These are phyloP conservation scores for Lasiodiplodia gonubiensis DNA, from an alignment of 2,329 filamentous ascomycete genomes.

Conservation along the genomic window DNA sequence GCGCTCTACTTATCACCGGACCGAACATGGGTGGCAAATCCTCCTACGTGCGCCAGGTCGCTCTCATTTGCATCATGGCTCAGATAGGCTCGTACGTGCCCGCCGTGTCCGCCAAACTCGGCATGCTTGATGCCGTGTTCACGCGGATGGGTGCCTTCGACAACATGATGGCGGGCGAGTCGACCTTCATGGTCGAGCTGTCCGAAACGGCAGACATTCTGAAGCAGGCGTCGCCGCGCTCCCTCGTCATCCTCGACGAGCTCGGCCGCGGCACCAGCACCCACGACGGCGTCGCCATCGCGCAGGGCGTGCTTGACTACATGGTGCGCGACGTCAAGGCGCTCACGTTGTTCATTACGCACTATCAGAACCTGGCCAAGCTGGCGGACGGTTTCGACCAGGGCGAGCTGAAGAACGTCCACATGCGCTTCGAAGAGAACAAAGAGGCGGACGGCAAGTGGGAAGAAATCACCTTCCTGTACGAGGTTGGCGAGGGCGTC, in stretches of 20 bases:
- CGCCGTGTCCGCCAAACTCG: conserved; percentile 73
- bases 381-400: conserved; percentile 71
- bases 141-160: conserved; percentile 96
- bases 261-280: conserved; percentile 91
- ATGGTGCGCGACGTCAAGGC: conserved; percentile 76
- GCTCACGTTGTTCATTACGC: conserved; percentile 93
- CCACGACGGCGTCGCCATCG: conserved; percentile 95
- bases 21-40: conserved; percentile 99
- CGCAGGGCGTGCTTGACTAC: conserved; percentile 86
- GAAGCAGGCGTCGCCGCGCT: conserved; percentile 82
- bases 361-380: conserved; percentile 87
- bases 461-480: conserved; percentile 89
- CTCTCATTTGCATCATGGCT: conserved; percentile 89
- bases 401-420: conserved; percentile 79
- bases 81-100: conserved; percentile 96
- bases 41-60: conserved; percentile 92
- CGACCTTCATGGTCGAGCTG: conserved; percentile 97
- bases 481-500: conserved; percentile 88
- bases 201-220: conserved; percentile 91
- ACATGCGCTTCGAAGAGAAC: conserved; percentile 78
- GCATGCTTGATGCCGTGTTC: conserved; percentile 88
- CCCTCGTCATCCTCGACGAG: conserved; percentile 91
- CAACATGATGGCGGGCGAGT: conserved; percentile 93
- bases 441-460: conserved; percentile 68
- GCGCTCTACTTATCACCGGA: conserved; percentile 88